Evolutionary conservation across 129 eudicot species (phyloP).

Genomic region (Flaveria robusta): DNA sequence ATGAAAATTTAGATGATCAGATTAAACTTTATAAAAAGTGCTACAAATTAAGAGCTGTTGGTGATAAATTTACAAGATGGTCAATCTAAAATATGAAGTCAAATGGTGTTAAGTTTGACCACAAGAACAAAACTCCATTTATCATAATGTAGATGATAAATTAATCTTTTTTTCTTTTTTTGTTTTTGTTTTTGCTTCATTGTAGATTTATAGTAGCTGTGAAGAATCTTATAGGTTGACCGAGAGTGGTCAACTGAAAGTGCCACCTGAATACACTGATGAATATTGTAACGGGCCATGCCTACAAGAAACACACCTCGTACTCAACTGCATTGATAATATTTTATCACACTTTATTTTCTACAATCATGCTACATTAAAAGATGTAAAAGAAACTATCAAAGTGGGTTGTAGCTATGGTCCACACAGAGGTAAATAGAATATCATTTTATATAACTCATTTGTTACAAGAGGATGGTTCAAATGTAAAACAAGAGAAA

Average conservation of each 20-base stretch:
- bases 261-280: constrained; percentile 58
- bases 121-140: neutral
- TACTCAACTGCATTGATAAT: constrained; percentile 54
- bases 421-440: constrained; percentile 57
- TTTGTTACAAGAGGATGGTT: too few species aligned
- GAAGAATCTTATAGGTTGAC: constrained; percentile 65
- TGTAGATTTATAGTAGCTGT: constrained; percentile 68
- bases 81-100: too few species aligned
- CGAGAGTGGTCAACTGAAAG: constrained; percentile 57
- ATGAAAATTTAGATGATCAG: neutral
- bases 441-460: neutral
- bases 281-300: constrained; percentile 70
- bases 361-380: constrained; percentile 55
- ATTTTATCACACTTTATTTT: constrained; percentile 51
- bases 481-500: too few species aligned
- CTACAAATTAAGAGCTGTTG: too few species aligned
- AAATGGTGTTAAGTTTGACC: neutral
- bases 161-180: neutral
- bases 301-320: constrained; percentile 59
- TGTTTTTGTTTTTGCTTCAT: neutral
- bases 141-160: neutral
- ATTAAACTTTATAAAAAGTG: neutral
- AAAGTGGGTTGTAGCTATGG: constrained; percentile 71
- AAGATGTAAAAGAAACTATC: constrained; percentile 57
- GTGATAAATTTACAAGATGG: too few species aligned